phyloP scores from a whole-genome alignment of 805 yeast genomes.

The Sugiyamaella mastotermitis region DNA sequence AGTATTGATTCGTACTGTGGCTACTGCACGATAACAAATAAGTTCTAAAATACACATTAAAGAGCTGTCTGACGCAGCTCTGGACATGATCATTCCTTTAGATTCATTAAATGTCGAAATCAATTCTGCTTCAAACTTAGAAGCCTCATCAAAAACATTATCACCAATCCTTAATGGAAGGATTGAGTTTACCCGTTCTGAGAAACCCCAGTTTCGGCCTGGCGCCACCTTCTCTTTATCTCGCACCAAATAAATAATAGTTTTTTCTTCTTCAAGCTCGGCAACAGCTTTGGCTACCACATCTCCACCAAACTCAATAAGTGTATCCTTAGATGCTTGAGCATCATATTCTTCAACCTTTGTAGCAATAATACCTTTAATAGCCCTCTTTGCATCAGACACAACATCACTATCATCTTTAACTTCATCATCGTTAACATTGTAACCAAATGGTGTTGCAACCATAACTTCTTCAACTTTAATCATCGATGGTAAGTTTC shows the following conservation, averaged over 20 bases:
- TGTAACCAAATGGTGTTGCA: slow-evolving; percentile 38
- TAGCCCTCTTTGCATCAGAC: slow-evolving; percentile 17
- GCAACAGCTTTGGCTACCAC: slow-evolving; percentile 44
- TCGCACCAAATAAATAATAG: slow-evolving; percentile 32
- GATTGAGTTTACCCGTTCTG: slow-evolving; percentile 45
- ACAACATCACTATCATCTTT: not conserved
- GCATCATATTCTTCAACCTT: slow-evolving; percentile 43
- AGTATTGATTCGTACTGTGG: slow-evolving; percentile 45
- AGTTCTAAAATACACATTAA: slow-evolving; percentile 58
- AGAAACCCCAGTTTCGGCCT: slow-evolving; percentile 48
- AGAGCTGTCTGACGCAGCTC: slow-evolving; percentile 53
- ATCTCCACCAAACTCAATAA: slow-evolving; percentile 41
- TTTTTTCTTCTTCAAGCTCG: slow-evolving; percentile 40
- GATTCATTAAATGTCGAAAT: slow-evolving; percentile 36
- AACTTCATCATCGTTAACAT: slow-evolving; percentile 6
- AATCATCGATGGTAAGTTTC: slow-evolving; percentile 58
- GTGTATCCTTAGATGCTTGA: slow-evolving; percentile 40
- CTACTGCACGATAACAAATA: slow-evolving; percentile 38
- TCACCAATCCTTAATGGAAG: slow-evolving; percentile 36
- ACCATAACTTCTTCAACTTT: slow-evolving; percentile 55
- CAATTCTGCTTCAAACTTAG: slow-evolving; percentile 40
- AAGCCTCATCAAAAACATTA: slow-evolving; percentile 40
- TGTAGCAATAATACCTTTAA: slow-evolving; percentile 52
- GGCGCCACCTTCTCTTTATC: slow-evolving; percentile 31
- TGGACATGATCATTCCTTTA: slow-evolving; percentile 51